A percentile compares a stretch with the other conserved stretches of the same genome.
Conservation (phyloP, 225 moss, liverwort and hornwort species). For the Sphagnum contortum region DNA sequence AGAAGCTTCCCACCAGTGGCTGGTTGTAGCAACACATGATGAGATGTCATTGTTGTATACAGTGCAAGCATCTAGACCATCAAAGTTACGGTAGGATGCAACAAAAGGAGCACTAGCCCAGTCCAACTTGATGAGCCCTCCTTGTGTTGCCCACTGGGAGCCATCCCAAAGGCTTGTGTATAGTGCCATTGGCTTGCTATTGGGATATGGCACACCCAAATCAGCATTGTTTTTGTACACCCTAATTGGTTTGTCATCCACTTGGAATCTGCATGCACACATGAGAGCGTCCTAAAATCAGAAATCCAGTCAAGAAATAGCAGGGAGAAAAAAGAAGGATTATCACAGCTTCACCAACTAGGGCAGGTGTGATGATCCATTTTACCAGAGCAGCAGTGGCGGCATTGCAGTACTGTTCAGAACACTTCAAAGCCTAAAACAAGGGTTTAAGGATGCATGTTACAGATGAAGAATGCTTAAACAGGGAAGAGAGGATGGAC, state of each 20-base stretch:
- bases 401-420: too few species aligned
- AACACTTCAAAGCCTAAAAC: too few species aligned
- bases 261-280: slow-evolving; percentile 25
- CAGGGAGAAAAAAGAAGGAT: too few species aligned
- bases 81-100: slow-evolving; percentile 24
- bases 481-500: neutral
- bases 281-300: neutral
- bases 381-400: too few species aligned
- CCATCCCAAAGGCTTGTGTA: slow-evolving; percentile 47
- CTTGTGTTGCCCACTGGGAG: slow-evolving; percentile 40
- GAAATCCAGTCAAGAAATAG: too few species aligned
- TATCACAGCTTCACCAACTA: too few species aligned
- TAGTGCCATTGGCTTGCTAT: slow-evolving; percentile 26
- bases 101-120: slow-evolving; percentile 25
- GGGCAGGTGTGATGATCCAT: too few species aligned
- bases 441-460: too few species aligned
- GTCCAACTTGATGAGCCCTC: slow-evolving; percentile 30
- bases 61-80: slow-evolving; percentile 23
- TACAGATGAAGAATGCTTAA: too few species aligned
- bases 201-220: slow-evolving; percentile 18
- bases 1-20: too few species aligned
- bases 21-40: too few species aligned
- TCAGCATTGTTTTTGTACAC: slow-evolving; percentile 30
- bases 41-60: slow-evolving; percentile 7
- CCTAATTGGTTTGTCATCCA: slow-evolving; percentile 31